These are phyloP conservation scores for Neurospora tetrasperma DNA, from an alignment of 495 filamentous ascomycete species.

Conservation along the genomic window DNA sequence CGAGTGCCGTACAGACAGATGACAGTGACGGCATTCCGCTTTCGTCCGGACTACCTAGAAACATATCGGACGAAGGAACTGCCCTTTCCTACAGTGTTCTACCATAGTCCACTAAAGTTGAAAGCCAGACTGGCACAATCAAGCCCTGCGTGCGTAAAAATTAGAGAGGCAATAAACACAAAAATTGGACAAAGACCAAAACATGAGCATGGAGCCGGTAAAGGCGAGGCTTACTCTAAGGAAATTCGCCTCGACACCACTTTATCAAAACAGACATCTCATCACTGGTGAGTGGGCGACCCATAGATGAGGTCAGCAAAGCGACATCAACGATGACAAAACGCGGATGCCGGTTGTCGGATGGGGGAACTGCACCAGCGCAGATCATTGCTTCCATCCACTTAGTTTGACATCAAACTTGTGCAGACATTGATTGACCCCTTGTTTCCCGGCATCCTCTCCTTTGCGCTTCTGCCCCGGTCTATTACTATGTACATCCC, in stretches of 20 bases:
- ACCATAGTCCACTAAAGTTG: background rate
- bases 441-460: background rate
- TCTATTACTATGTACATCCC: too few relatives aligned
- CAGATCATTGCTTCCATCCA: background rate
- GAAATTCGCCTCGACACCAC: background rate
- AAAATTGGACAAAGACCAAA: background rate
- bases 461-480: too few relatives aligned
- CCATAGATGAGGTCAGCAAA: background rate
- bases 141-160: background rate
- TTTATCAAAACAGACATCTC: background rate
- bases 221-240: background rate
- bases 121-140: background rate
- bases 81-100: background rate
- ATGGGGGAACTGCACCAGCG: background rate
- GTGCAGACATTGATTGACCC: background rate
- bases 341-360: background rate
- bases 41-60: background rate
- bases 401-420: background rate
- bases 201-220: background rate
- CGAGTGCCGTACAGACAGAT: background rate
- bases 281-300: background rate
- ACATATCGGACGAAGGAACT: background rate
- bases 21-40: background rate
- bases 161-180: background rate
- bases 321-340: background rate